Percentiles rank a stretch among this genome's conserved stretches.
phyloP scores from a whole-genome alignment of 1,139 yeast species.

The Spathaspora sp. region DNA sequence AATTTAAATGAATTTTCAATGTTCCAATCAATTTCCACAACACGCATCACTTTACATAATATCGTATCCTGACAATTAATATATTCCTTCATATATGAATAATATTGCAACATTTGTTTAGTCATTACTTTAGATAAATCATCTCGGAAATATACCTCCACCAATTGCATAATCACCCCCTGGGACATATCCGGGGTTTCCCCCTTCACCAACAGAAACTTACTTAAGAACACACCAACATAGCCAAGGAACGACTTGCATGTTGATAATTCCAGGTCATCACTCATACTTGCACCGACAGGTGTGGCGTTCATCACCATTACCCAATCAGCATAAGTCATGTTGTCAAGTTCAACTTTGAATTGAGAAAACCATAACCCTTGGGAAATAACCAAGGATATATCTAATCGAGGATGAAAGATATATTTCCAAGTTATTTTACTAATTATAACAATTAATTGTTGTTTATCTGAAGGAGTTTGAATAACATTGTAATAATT shows the following conservation, averaged over 20 bases:
- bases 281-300: not conserved
- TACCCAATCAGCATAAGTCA: not conserved
- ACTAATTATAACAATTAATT: slow-evolving; percentile 4
- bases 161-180: too few species aligned
- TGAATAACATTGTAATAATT: not conserved
- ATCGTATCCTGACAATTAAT: not conserved
- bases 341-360: not conserved
- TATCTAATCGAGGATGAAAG: slow-evolving; percentile 8
- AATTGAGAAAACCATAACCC: not conserved
- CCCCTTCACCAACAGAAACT: not conserved
- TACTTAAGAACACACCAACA: not conserved
- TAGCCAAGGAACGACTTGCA: not conserved
- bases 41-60: not conserved
- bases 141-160: not conserved
- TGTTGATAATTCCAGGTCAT: not conserved
- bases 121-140: not conserved
- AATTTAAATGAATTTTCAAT: slow-evolving; percentile 16
- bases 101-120: not conserved
- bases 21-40: not conserved
- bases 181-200: too few species aligned
- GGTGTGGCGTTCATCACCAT: not conserved
- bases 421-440: slow-evolving; percentile 10
- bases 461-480: not conserved
- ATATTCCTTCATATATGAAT: not conserved
- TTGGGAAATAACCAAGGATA: not conserved